Base-by-base conservation (phyloP, 1,139 yeast species). In the Arxiozyma slooffiae region DNA sequence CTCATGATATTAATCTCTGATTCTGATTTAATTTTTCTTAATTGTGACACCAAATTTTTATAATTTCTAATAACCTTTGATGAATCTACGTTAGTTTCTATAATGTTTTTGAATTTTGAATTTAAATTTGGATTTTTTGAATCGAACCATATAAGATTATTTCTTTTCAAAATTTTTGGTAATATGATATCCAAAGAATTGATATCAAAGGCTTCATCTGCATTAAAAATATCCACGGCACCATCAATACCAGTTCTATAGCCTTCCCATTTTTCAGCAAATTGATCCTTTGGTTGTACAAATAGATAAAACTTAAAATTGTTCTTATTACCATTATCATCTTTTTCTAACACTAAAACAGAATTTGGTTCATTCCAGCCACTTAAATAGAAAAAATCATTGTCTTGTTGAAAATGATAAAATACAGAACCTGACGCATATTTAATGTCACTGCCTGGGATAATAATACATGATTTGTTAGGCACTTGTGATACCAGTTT, bases 301-400 rank as follows among this genome's bases (percentile, higher is more conserved):
- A 89, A 71, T 83, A 94, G 78, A 60, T 85, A 94, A 52, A 85
- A 77, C 1, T 75, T 65, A 20, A 80, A 70, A 57, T 81, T 81
- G 7, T 79, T 82, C 18, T 76, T 73, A 14, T 14, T 7, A 44
- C 69, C 66, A 17, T 44, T 30, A 1, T 73, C 75, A 18, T 79
- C 79, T 59, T 82, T 85, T 62, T 86, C 95, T 47, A 94, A 69
- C 5, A 87, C 71, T 52, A 84, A 79, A 34, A 88, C 83, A 0
- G 95, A 80, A 55, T 85, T 83, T 1, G 98, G 97, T 64, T 92
- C 98, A 53, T 86, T 75, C 85, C 96, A 90, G 8, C 97, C 97
- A 0, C 95, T 83, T 55, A 92, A 67, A 66, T 92, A 92, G 67
- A 71, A 89, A 38, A 94, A 72, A 65, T 92, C 90, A 51, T 87